Conservation (phyloP, 768 basidiomycete species). For the Suillus cothurnatus region DNA sequence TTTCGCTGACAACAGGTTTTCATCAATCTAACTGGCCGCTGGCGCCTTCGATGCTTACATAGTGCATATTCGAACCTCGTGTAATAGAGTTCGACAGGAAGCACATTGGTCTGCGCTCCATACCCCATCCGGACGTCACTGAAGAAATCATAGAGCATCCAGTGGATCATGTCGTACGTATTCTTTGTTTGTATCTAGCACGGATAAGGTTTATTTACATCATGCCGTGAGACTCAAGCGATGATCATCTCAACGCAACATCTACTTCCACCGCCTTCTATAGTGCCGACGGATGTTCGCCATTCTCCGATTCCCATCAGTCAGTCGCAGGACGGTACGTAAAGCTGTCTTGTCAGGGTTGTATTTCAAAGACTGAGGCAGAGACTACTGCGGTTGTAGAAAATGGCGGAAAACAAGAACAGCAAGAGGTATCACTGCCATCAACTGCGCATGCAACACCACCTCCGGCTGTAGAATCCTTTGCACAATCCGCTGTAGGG, state of each 20-base stretch:
- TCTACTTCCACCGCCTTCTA: slow-evolving; percentile 46
- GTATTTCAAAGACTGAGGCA: slow-evolving; percentile 10
- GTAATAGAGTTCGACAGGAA: slow-evolving; percentile 90
- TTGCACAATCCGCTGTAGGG: slow-evolving; percentile 18
- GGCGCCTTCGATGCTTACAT: not conserved
- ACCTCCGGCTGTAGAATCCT: slow-evolving; percentile 20
- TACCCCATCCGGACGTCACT: slow-evolving; percentile 62
- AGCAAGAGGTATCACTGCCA: slow-evolving; percentile 36
- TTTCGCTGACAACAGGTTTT: slow-evolving; percentile 10
- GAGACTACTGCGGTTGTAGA: slow-evolving; percentile 28
- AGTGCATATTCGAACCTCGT: slow-evolving; percentile 94
- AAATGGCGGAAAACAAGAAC: slow-evolving; percentile 34
- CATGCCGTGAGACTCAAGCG: slow-evolving; percentile 67
- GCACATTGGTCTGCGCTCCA: slow-evolving; percentile 47
- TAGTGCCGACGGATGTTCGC: slow-evolving; percentile 28
- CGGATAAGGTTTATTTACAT: slow-evolving; percentile 7
- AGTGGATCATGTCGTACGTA: slow-evolving; percentile 52
- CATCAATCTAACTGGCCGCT: not conserved
- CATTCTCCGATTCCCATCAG: slow-evolving; percentile 23
- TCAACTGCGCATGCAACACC: slow-evolving; percentile 35
- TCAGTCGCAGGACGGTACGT: slow-evolving; percentile 31
- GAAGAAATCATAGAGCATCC: slow-evolving; percentile 72
- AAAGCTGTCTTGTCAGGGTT: not conserved
- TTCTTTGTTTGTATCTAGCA: slow-evolving; percentile 3
- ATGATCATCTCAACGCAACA: slow-evolving; percentile 93